Percentiles rank a stretch among this genome's conserved stretches.
phyloP scores from a whole-genome alignment of 495 filamentous ascomycete genomes.

The Trichoderma parareesei region DNA sequence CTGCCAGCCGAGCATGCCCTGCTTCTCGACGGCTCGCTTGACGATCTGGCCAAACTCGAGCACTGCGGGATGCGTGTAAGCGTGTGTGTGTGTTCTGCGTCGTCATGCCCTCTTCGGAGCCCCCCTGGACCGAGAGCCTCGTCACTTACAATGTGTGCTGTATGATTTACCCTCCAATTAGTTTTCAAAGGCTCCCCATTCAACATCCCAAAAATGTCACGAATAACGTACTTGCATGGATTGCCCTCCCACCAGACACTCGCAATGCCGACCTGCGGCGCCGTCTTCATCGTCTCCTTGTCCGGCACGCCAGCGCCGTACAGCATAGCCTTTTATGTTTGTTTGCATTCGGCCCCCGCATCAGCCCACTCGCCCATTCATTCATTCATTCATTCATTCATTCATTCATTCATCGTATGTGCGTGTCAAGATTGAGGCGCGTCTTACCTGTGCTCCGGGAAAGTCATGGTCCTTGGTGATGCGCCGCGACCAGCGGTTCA shows the following conservation, averaged over 20 bases:
- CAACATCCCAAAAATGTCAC: background rate
- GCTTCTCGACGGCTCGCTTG: slow-evolving; percentile 71
- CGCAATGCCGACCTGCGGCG: slow-evolving; percentile 80
- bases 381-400: too few species aligned
- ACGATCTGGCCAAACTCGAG: slow-evolving; percentile 84
- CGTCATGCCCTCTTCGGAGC: background rate
- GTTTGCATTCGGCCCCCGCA: background rate
- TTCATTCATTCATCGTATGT: too few species aligned
- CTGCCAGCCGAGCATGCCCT: slow-evolving; percentile 84
- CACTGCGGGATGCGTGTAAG: slow-evolving; percentile 40
- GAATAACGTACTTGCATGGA: slow-evolving; percentile 50
- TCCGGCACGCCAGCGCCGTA: slow-evolving; percentile 88
- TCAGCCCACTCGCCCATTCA: background rate
- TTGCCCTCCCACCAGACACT: slow-evolving; percentile 99
- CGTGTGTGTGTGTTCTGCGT: background rate
- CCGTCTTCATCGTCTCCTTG: slow-evolving; percentile 76
- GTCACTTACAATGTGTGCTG: slow-evolving; percentile 40
- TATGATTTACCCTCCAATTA: slow-evolving; percentile 13
- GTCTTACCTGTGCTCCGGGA: slow-evolving; percentile 74
- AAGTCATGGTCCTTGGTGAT: slow-evolving; percentile 69
- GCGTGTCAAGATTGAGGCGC: too few species aligned
- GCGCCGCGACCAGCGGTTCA: slow-evolving; percentile 42
- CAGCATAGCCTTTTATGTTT: slow-evolving; percentile 68
- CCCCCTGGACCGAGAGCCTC: too few species aligned
- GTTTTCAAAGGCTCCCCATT: background rate